These are phyloP conservation scores for Entoloma clypeatum DNA, from an alignment of 1,284 basidiomycete genomes.

Conservation along the genomic window DNA sequence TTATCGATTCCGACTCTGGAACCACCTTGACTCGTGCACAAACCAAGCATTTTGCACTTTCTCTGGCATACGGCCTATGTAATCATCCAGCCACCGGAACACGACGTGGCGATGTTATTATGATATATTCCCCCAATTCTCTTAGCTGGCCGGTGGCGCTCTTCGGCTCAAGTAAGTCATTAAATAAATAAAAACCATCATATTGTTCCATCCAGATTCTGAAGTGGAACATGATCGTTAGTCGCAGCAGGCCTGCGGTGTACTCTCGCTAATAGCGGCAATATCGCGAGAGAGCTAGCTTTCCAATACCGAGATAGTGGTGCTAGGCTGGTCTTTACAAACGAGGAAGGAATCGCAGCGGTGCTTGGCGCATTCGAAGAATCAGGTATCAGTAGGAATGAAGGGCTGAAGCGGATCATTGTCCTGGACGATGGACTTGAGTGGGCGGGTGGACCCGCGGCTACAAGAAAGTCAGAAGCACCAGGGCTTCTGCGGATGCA, in stretches of 20 bases:
- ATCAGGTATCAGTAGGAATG: conserved; percentile 34
- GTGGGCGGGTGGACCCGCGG: conserved; percentile 35
- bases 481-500: conserved; percentile 33
- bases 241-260: conserved; percentile 52
- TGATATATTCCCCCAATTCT: conserved; percentile 61
- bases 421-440: conserved; percentile 40
- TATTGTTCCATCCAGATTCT: neutral
- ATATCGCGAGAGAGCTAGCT: conserved; percentile 41
- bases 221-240: conserved; percentile 12
- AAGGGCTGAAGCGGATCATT: conserved; percentile 45
- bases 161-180: conserved; percentile 46
- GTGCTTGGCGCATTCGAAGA: conserved; percentile 42
- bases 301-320: conserved; percentile 54
- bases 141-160: conserved; percentile 61
- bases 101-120: conserved; percentile 41
- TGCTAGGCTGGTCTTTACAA: conserved; percentile 51
- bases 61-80: conserved; percentile 53
- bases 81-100: conserved; percentile 32
- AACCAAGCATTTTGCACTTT: conserved; percentile 51
- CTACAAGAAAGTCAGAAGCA: conserved; percentile 29
- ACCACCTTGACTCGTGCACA: conserved; percentile 52
- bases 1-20: conserved; percentile 64
- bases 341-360: conserved; percentile 46
- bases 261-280: conserved; percentile 44
- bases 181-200: too few relatives aligned